These are phyloP conservation scores for Chalaropsis ovoidea DNA, from an alignment of 2,329 filamentous ascomycete genomes.

Conservation along the genomic window DNA sequence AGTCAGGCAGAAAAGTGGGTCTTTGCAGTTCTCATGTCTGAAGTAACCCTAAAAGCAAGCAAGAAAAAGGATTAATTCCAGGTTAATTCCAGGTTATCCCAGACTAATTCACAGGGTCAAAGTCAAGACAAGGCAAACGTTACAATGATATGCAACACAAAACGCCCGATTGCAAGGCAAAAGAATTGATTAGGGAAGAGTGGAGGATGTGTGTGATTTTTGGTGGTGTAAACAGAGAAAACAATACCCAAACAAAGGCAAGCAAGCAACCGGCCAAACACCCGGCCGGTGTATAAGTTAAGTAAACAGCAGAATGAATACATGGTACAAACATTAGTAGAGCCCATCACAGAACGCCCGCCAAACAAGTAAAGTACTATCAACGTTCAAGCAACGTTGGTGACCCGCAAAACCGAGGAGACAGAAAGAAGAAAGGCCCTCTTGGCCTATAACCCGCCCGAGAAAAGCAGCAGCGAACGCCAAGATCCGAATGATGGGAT, in stretches of 20 bases:
- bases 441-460: not conserved
- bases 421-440: conserved; percentile 6
- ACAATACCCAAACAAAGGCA: conserved; percentile 1
- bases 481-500: not conserved
- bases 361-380: conserved; percentile 1
- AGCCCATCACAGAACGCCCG: not conserved
- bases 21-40: not conserved
- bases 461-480: conserved; percentile 1
- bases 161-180: not conserved
- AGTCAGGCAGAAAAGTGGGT: not conserved
- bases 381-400: not conserved
- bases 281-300: not conserved
- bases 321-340: conserved; percentile 5
- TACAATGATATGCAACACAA: not conserved
- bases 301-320: conserved; percentile 1
- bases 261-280: not conserved
- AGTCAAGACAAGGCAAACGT: not conserved
- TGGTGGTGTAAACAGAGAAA: not conserved
- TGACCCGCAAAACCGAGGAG: not conserved
- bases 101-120: too few species aligned
- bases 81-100: not conserved
- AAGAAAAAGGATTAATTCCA: not conserved
- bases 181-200: conserved; percentile 2
- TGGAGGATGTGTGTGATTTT: conserved; percentile 1
- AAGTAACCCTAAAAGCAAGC: not conserved